Conservation (phyloP, 345 rosid species). For the Ceriops tagal region DNA sequence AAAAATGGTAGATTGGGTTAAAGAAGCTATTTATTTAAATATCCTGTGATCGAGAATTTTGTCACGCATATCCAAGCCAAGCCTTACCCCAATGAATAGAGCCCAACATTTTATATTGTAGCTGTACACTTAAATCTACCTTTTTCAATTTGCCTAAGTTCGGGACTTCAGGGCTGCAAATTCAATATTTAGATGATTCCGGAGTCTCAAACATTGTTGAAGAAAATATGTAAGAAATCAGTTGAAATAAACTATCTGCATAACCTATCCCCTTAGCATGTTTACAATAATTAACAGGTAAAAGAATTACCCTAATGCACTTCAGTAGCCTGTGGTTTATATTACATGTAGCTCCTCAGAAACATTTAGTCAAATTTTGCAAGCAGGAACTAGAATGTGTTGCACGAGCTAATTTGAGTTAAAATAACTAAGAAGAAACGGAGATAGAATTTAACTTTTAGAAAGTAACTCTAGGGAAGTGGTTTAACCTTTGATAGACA, state of each 20-base stretch:
- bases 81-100: not conserved
- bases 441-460: not conserved
- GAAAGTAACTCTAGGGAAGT: not conserved
- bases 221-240: not conserved
- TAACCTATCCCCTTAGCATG: not conserved
- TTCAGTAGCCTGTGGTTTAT: not conserved
- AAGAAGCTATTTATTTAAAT: not conserved
- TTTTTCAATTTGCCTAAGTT: not conserved
- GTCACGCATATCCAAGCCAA: not conserved
- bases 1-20: not conserved
- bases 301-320: no score
- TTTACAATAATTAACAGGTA: no score
- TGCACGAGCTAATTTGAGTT: no score
- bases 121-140: no score
- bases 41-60: not conserved
- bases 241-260: not conserved
- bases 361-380: not conserved
- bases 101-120: no score
- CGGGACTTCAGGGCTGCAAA: not conserved
- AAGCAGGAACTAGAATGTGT: not conserved
- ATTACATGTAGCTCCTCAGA: not conserved
- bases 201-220: not conserved
- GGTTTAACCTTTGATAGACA: constrained; percentile 50
- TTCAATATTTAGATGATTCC: not conserved
- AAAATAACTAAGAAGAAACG: not conserved